Evolutionary conservation across 345 rosid genomes (phyloP), one percentile per base, ranked within the genome.

Genomic region (Reutealis trisperma): DNA sequence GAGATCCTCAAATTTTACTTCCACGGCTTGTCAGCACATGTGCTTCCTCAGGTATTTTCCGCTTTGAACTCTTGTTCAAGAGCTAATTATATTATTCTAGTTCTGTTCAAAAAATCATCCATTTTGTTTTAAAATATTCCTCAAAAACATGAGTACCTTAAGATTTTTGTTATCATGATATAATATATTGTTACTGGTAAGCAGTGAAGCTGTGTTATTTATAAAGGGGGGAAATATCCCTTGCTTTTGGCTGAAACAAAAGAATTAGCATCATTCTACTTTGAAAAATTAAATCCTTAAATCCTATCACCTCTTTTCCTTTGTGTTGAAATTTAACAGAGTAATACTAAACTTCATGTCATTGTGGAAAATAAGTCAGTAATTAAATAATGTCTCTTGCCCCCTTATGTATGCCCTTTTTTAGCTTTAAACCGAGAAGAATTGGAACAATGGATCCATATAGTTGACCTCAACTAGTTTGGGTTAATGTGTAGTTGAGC

Each of bases 1-100:
- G 98, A 79, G 92, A 94, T 84, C 97, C 98, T 69, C 89, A 89
- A 66, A 79, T 89, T 78, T 79, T 94, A 79, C 95, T 94, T 73
- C 92, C 96, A 67, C 81, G 44, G 76, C 95, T 94, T 78, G 88
- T 89, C 73, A 84, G 71, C 63, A 85, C 87, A 19, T 94, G 98
- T 65, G 89, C 90, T 76, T 82, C 89, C 73, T 84, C 93, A 78
- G 97, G 98, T 91, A 90, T 30, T 55, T 49, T 62, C 78, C 70
- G 52, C 79, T 75, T 67, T 37, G 16, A 67, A 55, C 12, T 21
- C 25, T 70, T 51, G 5, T 54, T 57, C 37, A n/a, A 22, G 65
- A 66, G 62, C 51, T 41, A 3, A 22, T 67, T 32, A 2, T 25
- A 51, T 71, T 58, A 8, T 59, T n/a, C 58, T 51, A 7, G 42